These are phyloP conservation scores for Silene uniflora DNA, from an alignment of 148 eudicot species.

Conservation along the genomic window DNA sequence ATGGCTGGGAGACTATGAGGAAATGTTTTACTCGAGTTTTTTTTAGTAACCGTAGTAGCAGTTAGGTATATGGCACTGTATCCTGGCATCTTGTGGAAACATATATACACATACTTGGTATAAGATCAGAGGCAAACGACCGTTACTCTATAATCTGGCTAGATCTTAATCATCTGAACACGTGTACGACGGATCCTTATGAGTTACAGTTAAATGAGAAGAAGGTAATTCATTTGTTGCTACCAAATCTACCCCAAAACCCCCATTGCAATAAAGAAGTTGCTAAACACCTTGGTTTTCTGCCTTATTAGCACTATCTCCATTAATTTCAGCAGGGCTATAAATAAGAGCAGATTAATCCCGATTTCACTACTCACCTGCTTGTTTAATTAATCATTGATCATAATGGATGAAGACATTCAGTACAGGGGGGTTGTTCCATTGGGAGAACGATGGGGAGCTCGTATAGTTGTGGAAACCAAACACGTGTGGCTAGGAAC, in stretches of 20 bases:
- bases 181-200: not conserved
- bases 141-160: not conserved
- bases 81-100: not conserved
- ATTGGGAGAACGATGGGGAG: slow-evolving; percentile 7
- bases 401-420: not conserved
- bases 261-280: too few species aligned
- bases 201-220: not conserved
- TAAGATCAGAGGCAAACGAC: not conserved
- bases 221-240: not conserved
- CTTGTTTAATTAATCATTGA: not conserved
- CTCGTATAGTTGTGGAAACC: not conserved
- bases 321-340: not conserved
- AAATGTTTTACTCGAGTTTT: not conserved
- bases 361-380: not conserved
- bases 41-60: not conserved
- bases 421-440: slow-evolving; percentile 7
- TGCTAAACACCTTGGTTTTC: not conserved
- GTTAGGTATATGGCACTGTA: not conserved
- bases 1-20: not conserved
- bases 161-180: not conserved
- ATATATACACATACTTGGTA: not conserved
- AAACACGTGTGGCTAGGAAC: slow-evolving; percentile 13
- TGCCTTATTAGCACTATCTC: not conserved
- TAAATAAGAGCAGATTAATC: not conserved
- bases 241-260: not conserved